These are phyloP conservation scores for Entelexis sorbosivorans DNA, from an alignment of 1,139 yeast species.

Conservation along the genomic window DNA sequence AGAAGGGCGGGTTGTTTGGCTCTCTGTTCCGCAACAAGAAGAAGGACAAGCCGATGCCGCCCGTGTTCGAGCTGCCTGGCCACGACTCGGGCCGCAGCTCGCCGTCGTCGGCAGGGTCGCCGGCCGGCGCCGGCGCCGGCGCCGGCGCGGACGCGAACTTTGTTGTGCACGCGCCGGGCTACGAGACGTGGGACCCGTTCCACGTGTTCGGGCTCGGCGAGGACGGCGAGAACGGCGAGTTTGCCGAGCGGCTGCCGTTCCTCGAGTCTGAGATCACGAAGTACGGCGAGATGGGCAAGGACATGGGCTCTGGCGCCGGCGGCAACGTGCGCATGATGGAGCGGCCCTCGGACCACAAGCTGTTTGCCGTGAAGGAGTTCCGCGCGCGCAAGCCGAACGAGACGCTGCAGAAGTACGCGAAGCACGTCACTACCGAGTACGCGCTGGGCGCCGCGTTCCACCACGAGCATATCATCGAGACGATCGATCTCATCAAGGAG, in stretches of 20 bases:
- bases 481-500: constrained; percentile 83
- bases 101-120: not conserved
- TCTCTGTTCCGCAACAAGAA: not conserved
- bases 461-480: constrained; percentile 88
- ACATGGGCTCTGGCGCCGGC: constrained; percentile 95
- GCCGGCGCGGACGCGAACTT: constrained; percentile 11
- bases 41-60: constrained; percentile 1
- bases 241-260: constrained; percentile 29
- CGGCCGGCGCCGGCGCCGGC: not conserved
- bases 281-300: constrained; percentile 81
- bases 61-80: not conserved
- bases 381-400: constrained; percentile 78
- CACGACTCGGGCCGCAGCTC: not conserved
- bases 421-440: constrained; percentile 93
- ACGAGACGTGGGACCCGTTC: constrained; percentile 22
- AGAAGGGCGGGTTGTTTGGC: constrained; percentile 1
- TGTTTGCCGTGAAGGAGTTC: constrained; percentile 95
- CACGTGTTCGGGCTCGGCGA: constrained; percentile 19
- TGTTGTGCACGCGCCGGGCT: constrained; percentile 19
- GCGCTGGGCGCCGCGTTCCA: constrained; percentile 93
- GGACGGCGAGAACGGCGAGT: constrained; percentile 5
- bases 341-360: constrained; percentile 67
- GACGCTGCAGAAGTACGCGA: constrained; percentile 76
- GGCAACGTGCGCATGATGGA: constrained; percentile 84
- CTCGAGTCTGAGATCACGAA: constrained; percentile 44